A percentile compares a stretch with the other conserved stretches of the same genome.
Evolutionary conservation across 2,329 filamentous ascomycete genomes (phyloP).

Genomic region (Apiospora aurea): DNA sequence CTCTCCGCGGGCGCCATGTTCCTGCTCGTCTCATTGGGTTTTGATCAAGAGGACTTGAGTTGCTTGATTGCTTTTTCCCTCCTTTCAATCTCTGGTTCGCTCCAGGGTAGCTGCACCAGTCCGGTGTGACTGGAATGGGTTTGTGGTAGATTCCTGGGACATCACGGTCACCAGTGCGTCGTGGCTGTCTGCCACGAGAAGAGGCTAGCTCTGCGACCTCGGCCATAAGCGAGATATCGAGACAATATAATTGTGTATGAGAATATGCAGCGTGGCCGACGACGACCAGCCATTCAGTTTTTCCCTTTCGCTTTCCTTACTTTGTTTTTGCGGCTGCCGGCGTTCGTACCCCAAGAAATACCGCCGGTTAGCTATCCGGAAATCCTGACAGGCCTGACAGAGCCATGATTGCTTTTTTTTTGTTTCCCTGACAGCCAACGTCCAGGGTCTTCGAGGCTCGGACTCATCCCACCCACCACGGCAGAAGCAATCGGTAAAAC

Average conservation of each 20-base stretch:
- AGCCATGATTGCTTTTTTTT: constrained; percentile 12
- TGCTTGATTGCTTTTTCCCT: background rate
- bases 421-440: background rate
- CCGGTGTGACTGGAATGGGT: background rate
- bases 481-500: too few relatives aligned
- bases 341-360: background rate
- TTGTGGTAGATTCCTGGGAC: background rate
- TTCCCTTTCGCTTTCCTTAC: background rate
- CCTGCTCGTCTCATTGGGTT: background rate
- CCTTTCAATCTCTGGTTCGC: background rate
- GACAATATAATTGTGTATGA: constrained; percentile 16
- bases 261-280: background rate
- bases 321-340: background rate
- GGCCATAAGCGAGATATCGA: background rate
- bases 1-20: background rate
- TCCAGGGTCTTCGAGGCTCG: background rate
- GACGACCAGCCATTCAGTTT: background rate
- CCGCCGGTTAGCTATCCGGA: background rate
- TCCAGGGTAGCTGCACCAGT: background rate
- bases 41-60: background rate
- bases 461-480: background rate
- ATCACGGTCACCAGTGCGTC: background rate
- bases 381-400: background rate
- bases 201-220: background rate
- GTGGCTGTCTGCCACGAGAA: background rate